Base-by-base conservation (phyloP, 352 stramenopile genomes). In the Phytophthora vignae region DNA sequence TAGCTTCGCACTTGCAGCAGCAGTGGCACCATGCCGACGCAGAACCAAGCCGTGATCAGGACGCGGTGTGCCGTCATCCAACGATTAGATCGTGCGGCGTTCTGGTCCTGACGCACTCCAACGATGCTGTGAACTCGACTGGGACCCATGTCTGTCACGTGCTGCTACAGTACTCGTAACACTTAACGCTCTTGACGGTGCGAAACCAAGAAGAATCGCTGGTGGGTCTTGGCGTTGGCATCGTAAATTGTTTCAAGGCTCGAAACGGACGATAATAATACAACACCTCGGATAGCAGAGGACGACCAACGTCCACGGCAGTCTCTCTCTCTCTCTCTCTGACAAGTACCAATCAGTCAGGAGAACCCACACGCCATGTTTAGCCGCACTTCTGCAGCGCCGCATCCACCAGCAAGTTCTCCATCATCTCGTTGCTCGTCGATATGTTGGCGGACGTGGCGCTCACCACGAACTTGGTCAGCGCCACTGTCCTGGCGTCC, bases 381-480 rank as follows among this genome's bases (percentile, higher is more conserved):
- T 12, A 44, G 36, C 4, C 12, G 36, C 36, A 44, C 17, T 40
- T 61, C 2, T 52, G 57, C 14, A 67, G 50, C 12, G 65, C 58
- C 29, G 67, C 38, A 36, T 67, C 57, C 48, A 71, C 25, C 10
- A 71, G 60, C 17, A 83, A 49, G 49, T 85, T 82, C 65, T 87
- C 79, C 15, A 87, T 76, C 61, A 82, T 76, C 57, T 87, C 74
- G 22, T 76, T 75, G 19, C 57, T 82, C n/a, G 60, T 73, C 5
- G 73, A 67, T 36, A 85, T 79, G 50, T 84, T 79, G 3, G 63
- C 66, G 1, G 74, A 68, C n/a, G 57, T 79, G 1, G 71, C 70
- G 46, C 64, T 77, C 56, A 84, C 64, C 22, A 83, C 70, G 31
- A 87, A 85, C 60, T 87, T 72, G 7, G 71, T 79, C 46, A 87